Percentiles rank a stretch among this genome's conserved stretches.
These are phyloP conservation scores for Thermothelomyces thermophilus DNA, from an alignment of 2,329 filamentous ascomycete genomes.

Conservation along the genomic window DNA sequence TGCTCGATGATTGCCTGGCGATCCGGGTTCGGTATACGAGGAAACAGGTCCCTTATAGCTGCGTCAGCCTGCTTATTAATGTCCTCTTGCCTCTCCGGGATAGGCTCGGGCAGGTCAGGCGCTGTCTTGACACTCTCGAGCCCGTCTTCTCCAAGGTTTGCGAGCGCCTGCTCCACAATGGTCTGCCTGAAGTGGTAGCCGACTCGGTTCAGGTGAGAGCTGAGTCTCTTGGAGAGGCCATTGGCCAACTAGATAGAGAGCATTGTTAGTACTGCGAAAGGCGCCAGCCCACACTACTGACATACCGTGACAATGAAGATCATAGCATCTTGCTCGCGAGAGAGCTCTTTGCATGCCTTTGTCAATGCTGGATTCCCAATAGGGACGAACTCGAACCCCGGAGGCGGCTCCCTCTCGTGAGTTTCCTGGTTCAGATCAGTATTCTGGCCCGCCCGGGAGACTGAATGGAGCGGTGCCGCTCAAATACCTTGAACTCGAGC, in stretches of 20 bases:
- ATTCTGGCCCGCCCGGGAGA: slow-evolving; percentile 1
- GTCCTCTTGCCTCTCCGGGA: slow-evolving; percentile 52
- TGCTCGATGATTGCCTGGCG: slow-evolving; percentile 56
- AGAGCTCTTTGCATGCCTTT: slow-evolving; percentile 56
- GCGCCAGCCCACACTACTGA: slow-evolving; percentile 8
- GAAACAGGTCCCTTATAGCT: slow-evolving; percentile 57
- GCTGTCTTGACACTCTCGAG: slow-evolving; percentile 20
- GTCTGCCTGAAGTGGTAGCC: slow-evolving; percentile 55
- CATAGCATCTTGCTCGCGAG: slow-evolving; percentile 54
- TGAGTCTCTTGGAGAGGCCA: slow-evolving; percentile 35
- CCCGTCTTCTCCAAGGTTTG: slow-evolving; percentile 24
- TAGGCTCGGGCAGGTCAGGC: slow-evolving; percentile 45
- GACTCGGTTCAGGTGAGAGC: slow-evolving; percentile 50
- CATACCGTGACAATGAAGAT: slow-evolving; percentile 61
- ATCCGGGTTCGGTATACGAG: slow-evolving; percentile 59
- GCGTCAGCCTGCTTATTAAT: slow-evolving; percentile 58
- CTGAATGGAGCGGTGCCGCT: not conserved
- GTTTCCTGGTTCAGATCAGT: slow-evolving; percentile 42
- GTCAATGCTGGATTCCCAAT: slow-evolving; percentile 57
- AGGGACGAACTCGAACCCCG: slow-evolving; percentile 57
- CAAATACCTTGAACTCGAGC: slow-evolving; percentile 51
- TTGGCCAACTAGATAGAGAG: slow-evolving; percentile 23
- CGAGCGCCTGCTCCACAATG: slow-evolving; percentile 52
- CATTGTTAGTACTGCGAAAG: slow-evolving; percentile 17
- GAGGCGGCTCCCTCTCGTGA: slow-evolving; percentile 44